Evolutionary conservation across 108 stramenopile genomes (phyloP), one percentile per base, ranked within the genome.

Genomic region (Nannochloropsis granulata): DNA sequence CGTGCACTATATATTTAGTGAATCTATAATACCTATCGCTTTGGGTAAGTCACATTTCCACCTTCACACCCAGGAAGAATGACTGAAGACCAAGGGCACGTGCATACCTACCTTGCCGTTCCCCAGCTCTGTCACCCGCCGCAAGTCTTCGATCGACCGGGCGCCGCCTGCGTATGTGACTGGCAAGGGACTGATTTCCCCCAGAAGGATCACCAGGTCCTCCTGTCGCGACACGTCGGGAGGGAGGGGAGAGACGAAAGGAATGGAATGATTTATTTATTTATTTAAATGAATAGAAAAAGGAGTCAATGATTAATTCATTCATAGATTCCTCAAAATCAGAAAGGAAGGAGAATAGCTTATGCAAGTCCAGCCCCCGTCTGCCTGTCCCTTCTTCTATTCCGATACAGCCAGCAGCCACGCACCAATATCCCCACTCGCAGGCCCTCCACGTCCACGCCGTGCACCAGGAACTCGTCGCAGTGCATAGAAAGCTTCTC

Each of bases 81-180:
- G 34, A 34, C 34, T 34, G 34, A 34, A 34, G 34, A 34, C 34
- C 2, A 34, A 34, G 34, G 1, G 34, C 34, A 34, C 34, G 34
- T 34, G 34, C 34, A 5, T 34, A 71, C 79, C 21, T 23, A 24
- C 79, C 84, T 90, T 93, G 26, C 95, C 94, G 25, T 87, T 84
- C 44, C 96, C 96, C 26, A 96, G 80, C 80, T 84, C 84, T 82
- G 94, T 92, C 8, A 99, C 96, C 24, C 92, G 88, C 43, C 97
- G 94, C 79, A 97, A 84, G 87, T 99, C 97, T 12, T 93, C 92
- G 24, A 99, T 80, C 2, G 86, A 90, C 82, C 93, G 88, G 1
- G 95, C 95, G 5, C 98, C 98, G n/a, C 98, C 98, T 0, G 98
- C 98, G 89, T 99, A 99, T 16, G 98, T 99, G 10, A 97, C 97